Evolutionary conservation across 352 stramenopile genomes (phyloP), one percentile per base, ranked within the genome.

Genomic region (Lagenidium giganteum): DNA sequence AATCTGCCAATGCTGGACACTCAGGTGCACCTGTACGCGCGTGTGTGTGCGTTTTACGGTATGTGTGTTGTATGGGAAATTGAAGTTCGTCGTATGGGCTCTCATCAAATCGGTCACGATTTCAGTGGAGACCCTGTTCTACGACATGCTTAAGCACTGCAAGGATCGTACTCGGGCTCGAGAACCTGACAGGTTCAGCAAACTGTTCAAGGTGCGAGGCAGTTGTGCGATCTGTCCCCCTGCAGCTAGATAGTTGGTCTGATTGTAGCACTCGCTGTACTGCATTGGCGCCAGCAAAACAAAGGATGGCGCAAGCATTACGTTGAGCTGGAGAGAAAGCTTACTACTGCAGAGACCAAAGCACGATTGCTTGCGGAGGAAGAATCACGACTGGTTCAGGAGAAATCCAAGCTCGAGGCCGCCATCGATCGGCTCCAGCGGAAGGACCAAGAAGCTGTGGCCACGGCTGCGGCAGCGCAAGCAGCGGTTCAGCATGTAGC

Each of bases 271-370:
- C n/a, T n/a, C n/a, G n/a, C n/a, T n/a, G n/a, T n/a, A n/a, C n/a
- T n/a, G n/a, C n/a, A n/a, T n/a, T n/a, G n/a, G n/a, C 0, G 17
- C 14, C 18, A 78, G 51, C 76, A 89, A 70, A 83, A 63, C 38
- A 77, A 76, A 39, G 80, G 77, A 36, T 88, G 76, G 73, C 57
- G 70, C 3, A 89, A 85, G 33, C 85, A 87, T 33, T 87, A 76
- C 43, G 46, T 67, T 3, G 46, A 53, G n/a, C 58, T 89, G 4
- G 76, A 89, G 33, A 53, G 55, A 0, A 69, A 83, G 33, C 57
- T 51, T 78, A 18, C 49, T 86, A 3, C 41, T 43, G 9, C 43
- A 55, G 3, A 46, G n/a, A n/a, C n/a, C n/a, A n/a, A n/a, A n/a
- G n/a, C n/a, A n/a, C n/a, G n/a, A n/a, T n/a, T 71, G 2, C 23